Percentiles rank a stretch among this genome's conserved stretches.
Evolutionary conservation across 257 asterid species (phyloP).

Genomic region (Nicotiana obtusifolia): DNA sequence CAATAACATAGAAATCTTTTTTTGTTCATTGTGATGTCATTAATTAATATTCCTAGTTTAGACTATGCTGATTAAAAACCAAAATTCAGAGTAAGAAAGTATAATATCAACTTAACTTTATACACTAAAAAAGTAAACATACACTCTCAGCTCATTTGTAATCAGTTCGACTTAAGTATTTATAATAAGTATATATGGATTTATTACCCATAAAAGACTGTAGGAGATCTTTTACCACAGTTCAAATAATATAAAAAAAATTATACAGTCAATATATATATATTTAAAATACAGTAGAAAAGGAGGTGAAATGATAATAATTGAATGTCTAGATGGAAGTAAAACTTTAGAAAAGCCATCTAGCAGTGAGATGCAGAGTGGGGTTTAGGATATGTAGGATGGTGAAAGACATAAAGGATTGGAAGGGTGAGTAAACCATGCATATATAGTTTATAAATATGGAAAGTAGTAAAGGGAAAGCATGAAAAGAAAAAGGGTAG

Average conservation of each 20-base stretch:
- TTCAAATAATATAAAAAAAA: background rate
- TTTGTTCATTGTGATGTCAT: background rate
- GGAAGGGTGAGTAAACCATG: conserved; percentile 15
- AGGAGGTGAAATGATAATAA: background rate
- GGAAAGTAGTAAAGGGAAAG: conserved; percentile 45
- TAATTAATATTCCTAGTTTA: background rate
- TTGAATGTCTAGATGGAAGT: background rate
- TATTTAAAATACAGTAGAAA: background rate
- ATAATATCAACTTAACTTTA: background rate
- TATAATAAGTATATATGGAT: background rate
- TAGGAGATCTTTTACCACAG: background rate
- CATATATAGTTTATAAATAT: conserved; percentile 28
- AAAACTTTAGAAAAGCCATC: background rate
- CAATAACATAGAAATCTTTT: background rate
- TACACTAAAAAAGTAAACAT: background rate
- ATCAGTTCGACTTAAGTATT: background rate
- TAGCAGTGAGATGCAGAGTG: background rate
- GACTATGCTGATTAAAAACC: background rate
- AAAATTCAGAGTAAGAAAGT: background rate
- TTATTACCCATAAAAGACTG: background rate
- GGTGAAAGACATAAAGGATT: conserved; percentile 37
- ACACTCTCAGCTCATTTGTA: background rate
- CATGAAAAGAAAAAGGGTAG: conserved; percentile 19
- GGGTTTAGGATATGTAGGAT: background rate
- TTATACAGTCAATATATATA: background rate